Percentiles rank a stretch among this genome's conserved stretches.
Conservation (phyloP, 768 basidiomycete species). For the Leccinum arenicola region DNA sequence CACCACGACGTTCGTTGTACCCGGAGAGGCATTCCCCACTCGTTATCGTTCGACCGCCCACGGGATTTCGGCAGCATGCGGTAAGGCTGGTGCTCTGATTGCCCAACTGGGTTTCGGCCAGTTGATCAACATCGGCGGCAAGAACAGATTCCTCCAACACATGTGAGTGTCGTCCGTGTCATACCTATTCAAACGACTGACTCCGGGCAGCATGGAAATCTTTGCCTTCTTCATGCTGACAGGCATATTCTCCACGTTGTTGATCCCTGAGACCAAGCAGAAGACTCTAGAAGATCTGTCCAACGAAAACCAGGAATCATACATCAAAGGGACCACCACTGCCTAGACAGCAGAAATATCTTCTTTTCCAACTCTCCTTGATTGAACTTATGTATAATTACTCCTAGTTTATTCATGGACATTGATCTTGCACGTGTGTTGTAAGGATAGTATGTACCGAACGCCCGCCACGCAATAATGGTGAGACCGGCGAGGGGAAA, state of each 20-base stretch:
- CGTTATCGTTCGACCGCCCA: conserved; percentile 85
- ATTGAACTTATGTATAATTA: neutral
- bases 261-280: conserved; percentile 77
- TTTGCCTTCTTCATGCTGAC: conserved; percentile 88
- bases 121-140: conserved; percentile 67
- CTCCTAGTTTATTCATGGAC: neutral
- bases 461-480: neutral
- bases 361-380: neutral
- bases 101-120: conserved; percentile 75
- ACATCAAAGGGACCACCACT: conserved; percentile 36
- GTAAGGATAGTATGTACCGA: neutral
- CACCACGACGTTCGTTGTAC: conserved; percentile 75
- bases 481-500: too few relatives aligned
- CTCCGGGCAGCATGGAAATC: conserved; percentile 56
- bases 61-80: conserved; percentile 80
- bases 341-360: conserved; percentile 6
- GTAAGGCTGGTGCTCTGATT: conserved; percentile 81
- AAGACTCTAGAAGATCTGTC: conserved; percentile 68
- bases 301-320: conserved; percentile 64
- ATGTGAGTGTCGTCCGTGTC: conserved; percentile 46
- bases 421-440: neutral
- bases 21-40: conserved; percentile 84
- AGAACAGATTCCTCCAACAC: conserved; percentile 58
- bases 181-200: conserved; percentile 1
- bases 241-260: conserved; percentile 76